Evolutionary conservation across 805 yeast species (phyloP).

Genomic region (Teunomyces funiuensis): DNA sequence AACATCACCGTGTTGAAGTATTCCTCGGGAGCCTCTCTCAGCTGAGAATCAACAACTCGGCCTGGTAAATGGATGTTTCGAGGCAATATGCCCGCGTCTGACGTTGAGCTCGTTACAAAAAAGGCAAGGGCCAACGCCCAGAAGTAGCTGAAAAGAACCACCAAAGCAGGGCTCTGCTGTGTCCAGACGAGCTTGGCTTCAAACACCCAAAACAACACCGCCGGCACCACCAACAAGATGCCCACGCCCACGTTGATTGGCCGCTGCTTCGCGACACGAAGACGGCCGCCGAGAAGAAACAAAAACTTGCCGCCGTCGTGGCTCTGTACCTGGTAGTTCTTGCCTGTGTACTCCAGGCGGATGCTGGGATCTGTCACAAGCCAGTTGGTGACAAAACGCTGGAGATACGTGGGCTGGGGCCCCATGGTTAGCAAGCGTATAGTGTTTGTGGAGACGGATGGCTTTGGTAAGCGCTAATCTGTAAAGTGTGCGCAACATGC

Average conservation of each 20-base stretch:
- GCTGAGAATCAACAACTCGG: constrained; percentile 2
- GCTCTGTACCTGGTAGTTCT: constrained; percentile 46
- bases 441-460: too few species aligned
- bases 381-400: constrained; percentile 22
- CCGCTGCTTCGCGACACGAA: constrained; percentile 42
- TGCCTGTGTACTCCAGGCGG: constrained; percentile 7
- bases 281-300: constrained; percentile 66
- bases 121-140: constrained; percentile 52
- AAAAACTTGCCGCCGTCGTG: constrained; percentile 34
- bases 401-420: constrained; percentile 4
- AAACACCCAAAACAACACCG: constrained; percentile 50
- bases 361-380: constrained; percentile 24
- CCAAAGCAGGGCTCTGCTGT: constrained; percentile 53
- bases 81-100: constrained; percentile 74
- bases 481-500: neutral
- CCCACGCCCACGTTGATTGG: constrained; percentile 41
- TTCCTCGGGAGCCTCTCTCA: constrained; percentile 12
- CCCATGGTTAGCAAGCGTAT: too few species aligned
- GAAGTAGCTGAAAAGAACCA: constrained; percentile 56
- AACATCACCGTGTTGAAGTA: constrained; percentile 23
- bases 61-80: constrained; percentile 56
- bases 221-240: constrained; percentile 39
- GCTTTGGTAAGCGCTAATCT: neutral
- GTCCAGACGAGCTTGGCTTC: constrained; percentile 58
- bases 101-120: constrained; percentile 52